phyloP scores from a whole-genome alignment of 176 grass and related monocot species.

The Tillandsia leiboldiana region DNA sequence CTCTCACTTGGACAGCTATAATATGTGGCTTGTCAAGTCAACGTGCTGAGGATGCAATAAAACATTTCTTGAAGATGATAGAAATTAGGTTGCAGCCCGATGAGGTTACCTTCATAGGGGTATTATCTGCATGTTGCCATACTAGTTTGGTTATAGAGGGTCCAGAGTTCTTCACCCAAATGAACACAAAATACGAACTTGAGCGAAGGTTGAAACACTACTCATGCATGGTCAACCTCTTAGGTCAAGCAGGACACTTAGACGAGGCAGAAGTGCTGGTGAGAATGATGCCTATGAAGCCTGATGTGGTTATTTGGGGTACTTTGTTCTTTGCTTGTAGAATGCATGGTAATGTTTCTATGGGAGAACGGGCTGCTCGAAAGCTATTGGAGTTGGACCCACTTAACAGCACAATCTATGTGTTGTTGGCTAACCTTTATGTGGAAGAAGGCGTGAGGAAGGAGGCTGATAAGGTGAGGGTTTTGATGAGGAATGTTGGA shows the following conservation, averaged over 20 bases:
- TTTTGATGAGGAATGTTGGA: conserved; percentile 55
- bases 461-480: conserved; percentile 59
- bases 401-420: conserved; percentile 56
- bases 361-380: conserved; percentile 54
- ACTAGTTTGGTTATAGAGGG: conserved; percentile 56
- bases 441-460: conserved; percentile 57
- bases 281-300: conserved; percentile 57
- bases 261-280: conserved; percentile 60
- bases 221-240: conserved; percentile 79
- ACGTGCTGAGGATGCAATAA: conserved; percentile 41
- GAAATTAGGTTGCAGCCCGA: conserved; percentile 41
- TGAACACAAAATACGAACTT: conserved; percentile 52
- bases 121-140: conserved; percentile 74
- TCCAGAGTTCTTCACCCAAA: conserved; percentile 31
- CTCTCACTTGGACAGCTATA: conserved; percentile 55
- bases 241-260: conserved; percentile 57
- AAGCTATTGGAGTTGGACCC: conserved; percentile 62
- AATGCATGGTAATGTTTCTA: conserved; percentile 52
- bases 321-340: conserved; percentile 79
- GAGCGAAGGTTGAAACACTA: conserved; percentile 63
- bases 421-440: conserved; percentile 75
- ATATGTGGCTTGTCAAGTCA: conserved; percentile 66
- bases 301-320: conserved; percentile 57
- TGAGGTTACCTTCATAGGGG: conserved; percentile 60
- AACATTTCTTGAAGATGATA: conserved; percentile 50